Base-by-base conservation (phyloP, 2,329 filamentous ascomycete genomes). In the Aspergillus vadensis region DNA sequence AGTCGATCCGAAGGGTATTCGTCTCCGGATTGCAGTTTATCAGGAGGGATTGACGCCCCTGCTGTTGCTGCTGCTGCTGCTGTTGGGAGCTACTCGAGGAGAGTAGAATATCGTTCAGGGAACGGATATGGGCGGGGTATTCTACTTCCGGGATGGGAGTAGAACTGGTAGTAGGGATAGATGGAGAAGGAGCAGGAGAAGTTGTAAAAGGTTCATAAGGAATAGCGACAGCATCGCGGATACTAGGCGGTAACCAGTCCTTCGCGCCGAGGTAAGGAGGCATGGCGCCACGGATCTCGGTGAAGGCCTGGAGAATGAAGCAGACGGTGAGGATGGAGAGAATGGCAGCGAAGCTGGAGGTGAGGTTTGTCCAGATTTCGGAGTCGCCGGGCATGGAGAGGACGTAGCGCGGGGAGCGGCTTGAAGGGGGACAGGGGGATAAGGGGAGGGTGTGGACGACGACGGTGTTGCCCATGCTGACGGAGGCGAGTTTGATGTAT, bases 371-470 rank as follows among this genome's bases (percentile, higher is more conserved):
- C 58, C 80, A 80, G 50, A 74, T 71, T 27, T 83, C 81, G 3
- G 85, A 84, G 21, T 84, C 80, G 1, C 79, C 80, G 2, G 87
- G 83, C 63, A 85, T 81, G 17, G 84, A 86, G 32, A 93, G 85
- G 4, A 92, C 85, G 72, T 93, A 92, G 63, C 91, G 90, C 9
- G 84, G 80, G 0, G 85, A 77, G 21, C 79, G 69, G 9, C 80
- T 80, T n/a, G 71, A 65, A 3, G 74, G 67, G 7, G 79, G 78
- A 36, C 73, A 74, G 9, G 78, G 78, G 5, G 78, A 73, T 5
- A 97, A 83, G 0, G 91, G 88, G 63, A 97, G 87, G 41, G 86
- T 89, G 75, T 96, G 91, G 25, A 96, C 88, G 30, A 90, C 86
- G 43, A 92, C 86, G 0, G 88, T 91, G 73, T 92, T 93, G 62